Evolutionary conservation across 441 rosid species (phyloP).

Genomic region (Adansonia rubrostipa): DNA sequence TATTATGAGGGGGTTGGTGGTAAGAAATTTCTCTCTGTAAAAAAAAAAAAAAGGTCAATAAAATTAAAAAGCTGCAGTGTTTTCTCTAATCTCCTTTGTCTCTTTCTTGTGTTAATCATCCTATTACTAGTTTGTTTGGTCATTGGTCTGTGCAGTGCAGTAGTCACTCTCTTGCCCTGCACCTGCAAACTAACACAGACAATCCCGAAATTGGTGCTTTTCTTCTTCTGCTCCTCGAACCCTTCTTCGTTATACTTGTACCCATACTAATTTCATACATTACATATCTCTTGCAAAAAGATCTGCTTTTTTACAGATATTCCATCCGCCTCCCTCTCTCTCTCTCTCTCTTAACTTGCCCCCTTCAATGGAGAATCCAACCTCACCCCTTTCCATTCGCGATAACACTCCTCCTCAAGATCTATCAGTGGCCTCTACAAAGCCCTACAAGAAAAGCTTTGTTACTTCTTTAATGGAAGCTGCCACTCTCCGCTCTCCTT

Average conservation of each 20-base stretch:
- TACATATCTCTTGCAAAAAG: neutral
- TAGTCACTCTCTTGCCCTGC: constrained; percentile 21
- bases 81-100: constrained; percentile 26
- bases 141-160: constrained; percentile 12
- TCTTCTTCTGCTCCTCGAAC: neutral
- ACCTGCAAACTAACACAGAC: constrained; percentile 6
- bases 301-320: constrained; percentile 13
- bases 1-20: neutral
- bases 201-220: constrained; percentile 19
- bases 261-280: neutral
- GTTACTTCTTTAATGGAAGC: constrained; percentile 71
- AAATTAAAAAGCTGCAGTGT: neutral
- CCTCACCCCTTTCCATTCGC: constrained; percentile 50
- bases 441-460: constrained; percentile 68
- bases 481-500: constrained; percentile 64
- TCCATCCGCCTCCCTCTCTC: neutral
- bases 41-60: neutral
- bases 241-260: neutral
- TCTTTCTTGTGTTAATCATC: constrained; percentile 8
- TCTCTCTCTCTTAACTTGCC: neutral
- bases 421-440: constrained; percentile 46
- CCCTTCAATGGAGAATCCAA: constrained; percentile 54
- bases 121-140: constrained; percentile 21
- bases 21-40: neutral
- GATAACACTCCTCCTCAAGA: constrained; percentile 39